Evolutionary conservation across 129 eudicot genomes (phyloP), one percentile per base, ranked within the genome.

Genomic region (Sambucus nigra): DNA sequence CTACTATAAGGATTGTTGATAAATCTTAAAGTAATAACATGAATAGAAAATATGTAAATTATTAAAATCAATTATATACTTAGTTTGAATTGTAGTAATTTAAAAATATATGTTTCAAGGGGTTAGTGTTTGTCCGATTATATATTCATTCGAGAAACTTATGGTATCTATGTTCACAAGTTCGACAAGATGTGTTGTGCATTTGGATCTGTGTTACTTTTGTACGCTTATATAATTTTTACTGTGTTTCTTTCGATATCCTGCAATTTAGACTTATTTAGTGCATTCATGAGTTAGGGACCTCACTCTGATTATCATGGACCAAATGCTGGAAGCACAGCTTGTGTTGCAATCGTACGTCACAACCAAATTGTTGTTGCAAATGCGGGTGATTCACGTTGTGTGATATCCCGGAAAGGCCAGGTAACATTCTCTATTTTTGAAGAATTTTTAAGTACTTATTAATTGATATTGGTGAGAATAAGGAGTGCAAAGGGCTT

Each of bases 361-460:
- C 62, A 78, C 26, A 77, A 77, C 63, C 80, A 49, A 58, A 62
- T 88, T 31, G 27, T 88, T 54, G 92, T 88, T 58, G 97, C 97
- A 57, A 88, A 88, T 80, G 87, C 97, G 64, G 97, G 97, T 67
- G 97, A 88, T 71, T 88, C 97, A 61, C 94, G 94, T 31, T 83
- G 96, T 63, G 94, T 88, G 47, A 52, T 88, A 59, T 83, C 94
- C 27, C 88, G 86, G 18, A 81, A 74, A 53, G 97, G 97, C 31
- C 79, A 80, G 91, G 97, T 88, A 69, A 27, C 26, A 28, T 60
- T 20, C 14, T 20, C 56, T 24, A 25, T 51, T 22, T 35, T 33
- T 17, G 13, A 27, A 33, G 46, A 19, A 13, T 19, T 18, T 5
- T 4, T 6, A 27, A 26, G 8, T 18, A 44, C 6, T 27, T 27